phyloP scores from a whole-genome alignment of 352 stramenopile species.

The Pilasporangium apinafurcum region DNA sequence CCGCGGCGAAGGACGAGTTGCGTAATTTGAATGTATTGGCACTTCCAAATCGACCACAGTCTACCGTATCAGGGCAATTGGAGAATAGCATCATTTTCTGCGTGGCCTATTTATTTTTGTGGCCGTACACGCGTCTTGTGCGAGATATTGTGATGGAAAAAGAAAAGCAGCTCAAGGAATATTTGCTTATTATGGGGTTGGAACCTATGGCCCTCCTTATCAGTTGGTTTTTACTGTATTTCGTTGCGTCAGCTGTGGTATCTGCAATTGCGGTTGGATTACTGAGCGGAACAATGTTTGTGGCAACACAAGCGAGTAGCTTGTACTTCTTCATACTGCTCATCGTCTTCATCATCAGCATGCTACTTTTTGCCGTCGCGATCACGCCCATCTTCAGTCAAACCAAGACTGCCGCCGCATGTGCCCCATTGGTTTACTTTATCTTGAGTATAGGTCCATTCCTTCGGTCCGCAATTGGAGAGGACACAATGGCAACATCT shows the following conservation, averaged over 20 bases:
- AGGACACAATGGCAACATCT: conserved; percentile 36
- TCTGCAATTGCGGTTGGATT: conserved; percentile 44
- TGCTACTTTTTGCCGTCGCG: conserved; percentile 59
- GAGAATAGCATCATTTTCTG: conserved; percentile 71
- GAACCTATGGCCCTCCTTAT: conserved; percentile 60
- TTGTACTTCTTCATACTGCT: conserved; percentile 58
- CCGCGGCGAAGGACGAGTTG: conserved; percentile 24
- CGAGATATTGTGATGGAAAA: conserved; percentile 87
- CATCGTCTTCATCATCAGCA: conserved; percentile 48
- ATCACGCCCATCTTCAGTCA: conserved; percentile 73
- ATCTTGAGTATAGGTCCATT: conserved; percentile 44
- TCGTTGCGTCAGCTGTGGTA: conserved; percentile 47
- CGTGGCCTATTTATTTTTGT: conserved; percentile 78
- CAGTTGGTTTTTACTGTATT: conserved; percentile 80
- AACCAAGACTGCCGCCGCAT: conserved; percentile 58
- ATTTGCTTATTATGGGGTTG: conserved; percentile 87
- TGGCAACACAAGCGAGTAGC: conserved; percentile 21
- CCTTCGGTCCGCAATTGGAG: conserved; percentile 39
- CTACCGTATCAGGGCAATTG: conserved; percentile 28
- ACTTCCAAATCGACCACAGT: conserved; percentile 36
- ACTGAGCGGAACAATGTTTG: conserved; percentile 62
- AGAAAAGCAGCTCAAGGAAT: conserved; percentile 86
- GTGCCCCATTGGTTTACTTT: conserved; percentile 62
- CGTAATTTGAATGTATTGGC: conserved; percentile 27
- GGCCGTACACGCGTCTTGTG: conserved; percentile 80